phyloP scores from a whole-genome alignment of 208 protist genomes.

The Tetramitus jugosus region DNA sequence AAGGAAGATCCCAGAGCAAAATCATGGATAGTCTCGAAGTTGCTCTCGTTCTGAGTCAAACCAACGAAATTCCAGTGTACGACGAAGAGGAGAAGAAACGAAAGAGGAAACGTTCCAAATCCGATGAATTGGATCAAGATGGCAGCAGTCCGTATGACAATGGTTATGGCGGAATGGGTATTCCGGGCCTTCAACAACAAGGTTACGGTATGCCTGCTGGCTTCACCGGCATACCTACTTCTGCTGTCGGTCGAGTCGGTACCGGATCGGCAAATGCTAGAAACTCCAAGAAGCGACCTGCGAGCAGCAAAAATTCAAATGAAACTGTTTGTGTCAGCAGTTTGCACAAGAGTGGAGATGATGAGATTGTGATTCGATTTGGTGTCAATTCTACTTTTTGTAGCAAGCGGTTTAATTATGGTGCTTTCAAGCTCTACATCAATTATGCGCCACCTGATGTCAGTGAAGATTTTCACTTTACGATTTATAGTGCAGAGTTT shows the following conservation, averaged over 20 bases:
- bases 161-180: too few relatives aligned
- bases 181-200: not conserved
- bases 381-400: constrained; percentile 5
- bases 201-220: not conserved
- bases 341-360: not conserved
- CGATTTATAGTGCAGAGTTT: not conserved
- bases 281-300: not conserved
- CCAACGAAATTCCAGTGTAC: not conserved
- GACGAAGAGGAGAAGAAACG: not conserved
- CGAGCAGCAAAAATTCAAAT: too few relatives aligned
- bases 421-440: not conserved
- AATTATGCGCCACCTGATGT: not conserved
- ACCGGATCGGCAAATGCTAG: not conserved
- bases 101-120: not conserved
- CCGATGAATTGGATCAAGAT: not conserved
- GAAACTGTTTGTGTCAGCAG: not conserved
- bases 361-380: constrained; percentile 14
- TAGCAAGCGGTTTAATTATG: not conserved
- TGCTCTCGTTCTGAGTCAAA: not conserved
- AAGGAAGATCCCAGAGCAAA: not conserved
- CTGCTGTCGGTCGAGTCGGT: too few relatives aligned
- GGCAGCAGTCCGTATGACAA: too few relatives aligned
- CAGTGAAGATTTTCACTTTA: constrained; percentile 2
- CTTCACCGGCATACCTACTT: not conserved
- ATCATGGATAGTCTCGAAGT: constrained; percentile 4